Percentiles rank a stretch among this genome's conserved stretches.
Evolutionary conservation across 306 rosid genomes (phyloP).

Genomic region (Hippophae rhamnoides): DNA sequence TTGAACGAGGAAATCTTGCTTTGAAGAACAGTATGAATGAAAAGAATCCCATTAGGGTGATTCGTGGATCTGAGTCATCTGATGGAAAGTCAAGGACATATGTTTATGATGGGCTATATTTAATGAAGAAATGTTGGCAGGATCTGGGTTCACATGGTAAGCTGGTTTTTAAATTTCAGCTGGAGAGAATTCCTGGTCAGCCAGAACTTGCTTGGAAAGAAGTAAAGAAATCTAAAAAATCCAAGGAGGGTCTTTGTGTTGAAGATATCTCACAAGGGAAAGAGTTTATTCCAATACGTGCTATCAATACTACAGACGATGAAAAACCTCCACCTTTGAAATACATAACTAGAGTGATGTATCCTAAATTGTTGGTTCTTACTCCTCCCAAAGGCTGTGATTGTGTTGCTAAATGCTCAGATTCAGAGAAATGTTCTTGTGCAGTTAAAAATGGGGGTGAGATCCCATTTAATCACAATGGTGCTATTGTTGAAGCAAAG

Average conservation of each 20-base stretch:
- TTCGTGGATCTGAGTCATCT: conserved; percentile 59
- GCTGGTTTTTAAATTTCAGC: conserved; percentile 59
- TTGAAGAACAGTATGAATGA: conserved; percentile 63
- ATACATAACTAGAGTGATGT: conserved; percentile 64
- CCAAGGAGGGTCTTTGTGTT: conserved; percentile 58
- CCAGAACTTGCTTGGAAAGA: conserved; percentile 84
- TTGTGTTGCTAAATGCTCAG: conserved; percentile 70
- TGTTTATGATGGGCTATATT: conserved; percentile 77
- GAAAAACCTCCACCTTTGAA: conserved; percentile 67
- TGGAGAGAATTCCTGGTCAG: conserved; percentile 62
- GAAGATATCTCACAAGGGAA: conserved; percentile 73
- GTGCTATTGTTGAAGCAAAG: conserved; percentile 79
- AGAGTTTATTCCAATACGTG: conserved; percentile 65
- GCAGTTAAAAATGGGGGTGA: conserved; percentile 72
- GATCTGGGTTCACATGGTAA: conserved; percentile 73
- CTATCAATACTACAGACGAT: conserved; percentile 67
- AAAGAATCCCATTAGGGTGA: conserved; percentile 75
- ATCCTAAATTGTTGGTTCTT: conserved; percentile 56
- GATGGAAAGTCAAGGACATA: conserved; percentile 55
- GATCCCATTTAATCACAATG: conserved; percentile 69
- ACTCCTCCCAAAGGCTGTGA: conserved; percentile 49
- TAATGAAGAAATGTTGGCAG: conserved; percentile 65
- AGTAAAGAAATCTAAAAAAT: conserved; percentile 63
- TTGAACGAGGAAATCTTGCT: conserved; percentile 87
- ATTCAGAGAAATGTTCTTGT: conserved; percentile 57